A percentile compares a stretch with the other conserved stretches of the same genome.
phyloP scores from a whole-genome alignment of 1,139 yeast genomes.

The Pneumocystis sp. region DNA sequence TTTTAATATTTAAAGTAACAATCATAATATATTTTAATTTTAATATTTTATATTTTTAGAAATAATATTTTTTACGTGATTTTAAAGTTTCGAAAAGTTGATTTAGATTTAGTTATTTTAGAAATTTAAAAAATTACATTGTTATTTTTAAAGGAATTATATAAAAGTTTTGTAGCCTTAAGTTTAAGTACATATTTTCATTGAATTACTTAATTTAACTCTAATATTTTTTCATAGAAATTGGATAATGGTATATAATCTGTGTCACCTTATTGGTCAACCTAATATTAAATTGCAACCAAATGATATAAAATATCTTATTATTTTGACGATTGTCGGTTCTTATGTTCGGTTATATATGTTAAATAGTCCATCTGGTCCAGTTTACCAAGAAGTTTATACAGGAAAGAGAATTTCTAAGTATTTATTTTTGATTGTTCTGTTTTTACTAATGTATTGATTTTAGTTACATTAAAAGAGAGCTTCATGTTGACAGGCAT shows the following conservation, averaged over 20 bases:
- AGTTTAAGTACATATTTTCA: neutral
- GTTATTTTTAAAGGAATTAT: neutral
- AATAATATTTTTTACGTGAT: neutral
- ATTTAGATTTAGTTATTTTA: neutral
- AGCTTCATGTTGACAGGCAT: slow-evolving; percentile 80
- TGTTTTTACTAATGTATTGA: neutral
- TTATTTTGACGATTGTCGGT: neutral
- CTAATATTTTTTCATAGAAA: neutral
- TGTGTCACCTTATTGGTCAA: neutral
- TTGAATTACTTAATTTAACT: neutral
- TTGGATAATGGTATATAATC: neutral
- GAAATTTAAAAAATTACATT: neutral
- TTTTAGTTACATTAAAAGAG: slow-evolving; percentile 42
- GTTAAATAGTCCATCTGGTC: neutral
- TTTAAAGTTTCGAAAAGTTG: neutral
- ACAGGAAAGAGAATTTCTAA: neutral
- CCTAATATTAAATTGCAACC: neutral
- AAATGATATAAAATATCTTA: neutral
- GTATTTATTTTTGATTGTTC: neutral
- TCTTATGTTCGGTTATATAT: neutral
- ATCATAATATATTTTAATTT: neutral
- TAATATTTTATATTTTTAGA: neutral
- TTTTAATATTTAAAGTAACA: neutral
- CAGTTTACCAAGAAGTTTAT: neutral
- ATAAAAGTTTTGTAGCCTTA: neutral